A percentile compares a stretch with the other conserved stretches of the same genome.
Conservation (phyloP, 208 protist species). For the Trypanosoma scelopori region DNA sequence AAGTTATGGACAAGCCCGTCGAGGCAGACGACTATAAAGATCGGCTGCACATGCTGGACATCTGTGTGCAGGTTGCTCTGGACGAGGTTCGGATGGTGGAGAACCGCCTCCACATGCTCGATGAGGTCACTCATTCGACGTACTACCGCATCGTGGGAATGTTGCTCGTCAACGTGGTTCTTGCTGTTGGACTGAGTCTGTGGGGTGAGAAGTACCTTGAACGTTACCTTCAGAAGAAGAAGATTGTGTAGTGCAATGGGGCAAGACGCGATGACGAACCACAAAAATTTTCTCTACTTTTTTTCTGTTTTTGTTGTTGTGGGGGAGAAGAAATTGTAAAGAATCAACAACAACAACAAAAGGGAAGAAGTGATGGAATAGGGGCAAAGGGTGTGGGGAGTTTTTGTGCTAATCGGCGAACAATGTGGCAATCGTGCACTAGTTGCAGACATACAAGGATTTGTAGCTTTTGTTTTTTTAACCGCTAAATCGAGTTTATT, state of each 20-base stretch:
- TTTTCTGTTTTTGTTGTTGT: no score
- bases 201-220: conserved; percentile 61
- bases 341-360: not conserved
- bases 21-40: conserved; percentile 57
- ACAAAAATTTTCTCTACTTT: no score
- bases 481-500: no score
- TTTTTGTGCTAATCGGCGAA: not conserved
- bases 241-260: conserved; percentile 35
- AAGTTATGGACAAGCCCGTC: conserved; percentile 70
- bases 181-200: conserved; percentile 41
- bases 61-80: conserved; percentile 52
- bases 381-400: not conserved
- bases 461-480: no score
- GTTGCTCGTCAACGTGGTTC: conserved; percentile 51
- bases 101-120: conserved; percentile 53
- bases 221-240: conserved; percentile 63
- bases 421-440: no score
- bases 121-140: conserved; percentile 43
- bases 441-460: no score
- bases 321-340: conserved; percentile 1
- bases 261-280: not conserved
- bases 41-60: conserved; percentile 57
- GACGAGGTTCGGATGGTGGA: conserved; percentile 65
- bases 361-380: not conserved
- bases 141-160: conserved; percentile 52